Evolutionary conservation across 495 filamentous ascomycete species (phyloP), one percentile per base, ranked within the genome.

Genomic region (Penicillium parvum): DNA sequence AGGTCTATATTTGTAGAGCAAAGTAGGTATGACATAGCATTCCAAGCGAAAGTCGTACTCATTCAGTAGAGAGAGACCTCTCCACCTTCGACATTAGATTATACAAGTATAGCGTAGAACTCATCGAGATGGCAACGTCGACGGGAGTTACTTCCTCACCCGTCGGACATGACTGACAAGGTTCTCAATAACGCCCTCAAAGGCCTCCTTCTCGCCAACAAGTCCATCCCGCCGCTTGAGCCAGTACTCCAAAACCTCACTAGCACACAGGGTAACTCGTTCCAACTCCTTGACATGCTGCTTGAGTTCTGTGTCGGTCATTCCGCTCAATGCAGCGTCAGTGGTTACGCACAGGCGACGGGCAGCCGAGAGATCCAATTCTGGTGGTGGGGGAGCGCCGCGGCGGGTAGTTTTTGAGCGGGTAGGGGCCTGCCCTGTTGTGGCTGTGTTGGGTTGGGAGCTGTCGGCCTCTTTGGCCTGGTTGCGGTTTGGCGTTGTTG

Each of bases 111-210:
- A 45, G 19, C 37, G 19, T 37, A 30, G 32, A 37, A 45, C 50
- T 28, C n/a, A 21, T n/a, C n/a, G n/a, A 12, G 16, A 44, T 17
- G 34, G 20, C 12, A 37, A 18, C 25, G 34, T 12, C 39, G 18
- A 21, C 16, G 15, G 28, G 28, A 34, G 17, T 43, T 38, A 77
- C 65, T 90, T 92, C 58, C 92, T 74, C 34, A 87, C 83, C 59
- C 90, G 87, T 65, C 89, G 75, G 7, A 94, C 92, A 71, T 96
- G 92, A 64, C 85, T 92, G 30, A 99, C 92, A 44, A 99, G 68
- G 60, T 96, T 96, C 68, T 96, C 94, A 74, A 99, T 96, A 7
- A 99, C 92, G 0, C 86, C 88, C 57, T 99, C 92, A 71, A 99
- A 96, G 5, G 88, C 88, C 66, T 96, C 91, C 53, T 94, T 86